Percentiles rank a stretch among this genome's conserved stretches.
Conservation (phyloP, 73 alveolate species). For the Tetrahymena elliotti region DNA sequence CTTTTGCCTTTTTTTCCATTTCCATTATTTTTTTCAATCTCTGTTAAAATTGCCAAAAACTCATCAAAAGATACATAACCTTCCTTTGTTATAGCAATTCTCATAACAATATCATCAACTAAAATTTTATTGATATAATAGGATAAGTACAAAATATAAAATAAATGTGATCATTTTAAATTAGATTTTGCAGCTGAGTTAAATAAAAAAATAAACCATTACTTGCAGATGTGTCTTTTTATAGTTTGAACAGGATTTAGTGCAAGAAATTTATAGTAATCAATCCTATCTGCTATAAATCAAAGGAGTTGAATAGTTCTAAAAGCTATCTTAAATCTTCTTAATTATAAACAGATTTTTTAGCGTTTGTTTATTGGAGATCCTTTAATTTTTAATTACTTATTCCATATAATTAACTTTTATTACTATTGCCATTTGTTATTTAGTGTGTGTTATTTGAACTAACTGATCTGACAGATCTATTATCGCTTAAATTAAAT, state of each 20-base stretch:
- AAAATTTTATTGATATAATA: neutral
- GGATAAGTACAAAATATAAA: neutral
- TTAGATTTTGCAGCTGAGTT: too few species aligned
- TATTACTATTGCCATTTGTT: neutral
- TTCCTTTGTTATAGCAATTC: conserved; percentile 15
- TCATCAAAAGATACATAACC: conserved; percentile 43
- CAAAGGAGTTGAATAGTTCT: neutral
- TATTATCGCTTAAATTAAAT: neutral
- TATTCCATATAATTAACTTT: neutral
- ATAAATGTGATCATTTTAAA: neutral
- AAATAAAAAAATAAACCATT: too few species aligned
- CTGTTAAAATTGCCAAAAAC: conserved; percentile 35
- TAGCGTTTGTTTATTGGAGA: neutral
- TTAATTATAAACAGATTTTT: neutral
- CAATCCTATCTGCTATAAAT: neutral
- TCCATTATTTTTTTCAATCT: conserved; percentile 37
- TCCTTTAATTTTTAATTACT: neutral
- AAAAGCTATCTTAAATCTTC: neutral
- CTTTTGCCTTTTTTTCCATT: conserved; percentile 1
- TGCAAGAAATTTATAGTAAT: neutral
- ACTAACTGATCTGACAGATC: neutral
- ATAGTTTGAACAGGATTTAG: neutral
- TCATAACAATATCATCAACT: neutral
- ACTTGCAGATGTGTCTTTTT: neutral
- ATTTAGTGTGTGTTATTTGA: neutral